Evolutionary conservation across 345 rosid species (phyloP).

Genomic region (Hibiscus trionum): DNA sequence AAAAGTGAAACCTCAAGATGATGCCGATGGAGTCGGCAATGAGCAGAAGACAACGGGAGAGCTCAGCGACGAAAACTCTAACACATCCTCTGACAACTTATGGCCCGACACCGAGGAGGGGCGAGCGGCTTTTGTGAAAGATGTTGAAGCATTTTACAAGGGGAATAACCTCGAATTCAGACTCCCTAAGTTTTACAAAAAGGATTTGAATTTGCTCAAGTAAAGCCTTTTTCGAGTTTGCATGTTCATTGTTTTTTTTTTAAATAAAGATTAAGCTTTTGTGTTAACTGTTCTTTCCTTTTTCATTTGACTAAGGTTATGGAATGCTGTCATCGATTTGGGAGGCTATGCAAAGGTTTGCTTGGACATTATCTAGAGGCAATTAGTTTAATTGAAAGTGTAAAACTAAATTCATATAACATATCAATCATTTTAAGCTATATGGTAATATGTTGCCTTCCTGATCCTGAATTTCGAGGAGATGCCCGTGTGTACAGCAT

Average conservation of each 20-base stretch:
- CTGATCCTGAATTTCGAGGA: neutral
- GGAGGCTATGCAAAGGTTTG: conserved; percentile 68
- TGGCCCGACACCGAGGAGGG: conserved; percentile 45
- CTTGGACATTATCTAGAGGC: neutral
- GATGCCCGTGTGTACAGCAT: neutral
- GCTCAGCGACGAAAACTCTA: conserved; percentile 6
- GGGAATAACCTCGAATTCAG: conserved; percentile 46
- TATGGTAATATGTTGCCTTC: neutral
- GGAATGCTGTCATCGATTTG: conserved; percentile 52
- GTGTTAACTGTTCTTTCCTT: neutral
- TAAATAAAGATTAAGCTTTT: neutral
- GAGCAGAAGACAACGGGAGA: conserved; percentile 10
- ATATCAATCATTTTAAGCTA: neutral
- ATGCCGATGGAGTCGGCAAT: conserved; percentile 2
- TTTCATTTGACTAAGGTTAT: conserved; percentile 27
- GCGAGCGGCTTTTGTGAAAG: conserved; percentile 41
- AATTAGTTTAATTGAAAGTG: neutral
- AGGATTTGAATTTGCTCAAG: conserved; percentile 57
- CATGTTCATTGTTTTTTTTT: neutral
- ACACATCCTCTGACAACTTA: conserved; percentile 23
- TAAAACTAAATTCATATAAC: neutral
- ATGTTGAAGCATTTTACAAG: conserved; percentile 46
- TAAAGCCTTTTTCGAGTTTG: conserved; percentile 13
- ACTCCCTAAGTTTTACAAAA: conserved; percentile 63
- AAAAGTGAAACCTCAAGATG: conserved; percentile 14